Evolutionary conservation across 768 basidiomycete species (phyloP), one percentile per base, ranked within the genome.

Genomic region (Boletales sp.): DNA sequence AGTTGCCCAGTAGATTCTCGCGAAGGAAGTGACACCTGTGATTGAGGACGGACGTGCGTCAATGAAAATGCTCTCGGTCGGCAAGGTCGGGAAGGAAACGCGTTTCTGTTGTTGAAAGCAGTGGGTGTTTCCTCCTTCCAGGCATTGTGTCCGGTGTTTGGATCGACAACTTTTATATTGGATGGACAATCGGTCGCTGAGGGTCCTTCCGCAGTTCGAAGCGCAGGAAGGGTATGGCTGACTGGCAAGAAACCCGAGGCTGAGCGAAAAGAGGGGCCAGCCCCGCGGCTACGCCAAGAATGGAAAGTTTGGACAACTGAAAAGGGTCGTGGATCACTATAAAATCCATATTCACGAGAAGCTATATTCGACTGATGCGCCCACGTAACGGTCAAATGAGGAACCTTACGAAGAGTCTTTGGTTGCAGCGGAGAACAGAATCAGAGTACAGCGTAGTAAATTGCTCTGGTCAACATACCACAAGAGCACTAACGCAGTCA

Each of bases 351-450:
- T 27, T 64, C 60, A 31, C 53, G 53, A 27, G 46, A 32, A n/a
- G 48, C 7, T 19, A 40, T 53, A 34, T 54, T 48, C 41, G 74
- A 78, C 50, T 84, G 83, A 64, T 90, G 88, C 15, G 87, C 86
- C 88, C 89, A 90, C 19, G 87, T 87, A 8, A 87, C 83, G 2
- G 79, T 82, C 11, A 91, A 64, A 63, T 87, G 83, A 38, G 87
- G 83, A 15, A 90, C 72, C 50, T 77, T 74, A 50, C 84, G 80
- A 55, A 91, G 73, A 5, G 86, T 80, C 89, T 91, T 48, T 27
- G 8, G 47, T 43, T n/a, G 34, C 38, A 24, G 27, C 12, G 18
- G 27, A 10, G 18, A 34, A 38, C 43, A 31, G 6, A 9, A 45
- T 59, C 34, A 55, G 48, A 17, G 41, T 40, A 39, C 19, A n/a